Evolutionary conservation across 805 yeast species (phyloP).

Genomic region (Kodamaea sagamina): DNA sequence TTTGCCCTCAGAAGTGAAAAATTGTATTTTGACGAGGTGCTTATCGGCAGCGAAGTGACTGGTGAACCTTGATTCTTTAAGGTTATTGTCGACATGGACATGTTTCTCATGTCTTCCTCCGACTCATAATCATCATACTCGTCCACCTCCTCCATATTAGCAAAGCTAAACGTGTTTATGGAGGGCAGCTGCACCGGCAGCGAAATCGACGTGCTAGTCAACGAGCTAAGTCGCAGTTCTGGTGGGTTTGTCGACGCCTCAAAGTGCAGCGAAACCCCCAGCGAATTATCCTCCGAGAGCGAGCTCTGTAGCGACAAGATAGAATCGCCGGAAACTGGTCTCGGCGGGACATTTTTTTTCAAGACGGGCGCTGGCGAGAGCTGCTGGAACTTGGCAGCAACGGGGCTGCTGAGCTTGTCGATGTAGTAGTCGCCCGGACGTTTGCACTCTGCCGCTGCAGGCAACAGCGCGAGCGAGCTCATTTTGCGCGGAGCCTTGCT

Average conservation of each 20-base stretch:
- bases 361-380: background rate
- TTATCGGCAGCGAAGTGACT: slow-evolving; percentile 6
- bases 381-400: slow-evolving; percentile 14
- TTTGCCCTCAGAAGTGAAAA: slow-evolving; percentile 32
- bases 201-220: slow-evolving; percentile 28
- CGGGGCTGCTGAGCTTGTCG: slow-evolving; percentile 23
- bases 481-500: slow-evolving; percentile 8
- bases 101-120: slow-evolving; percentile 10
- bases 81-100: slow-evolving; percentile 16
- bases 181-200: slow-evolving; percentile 12
- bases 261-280: slow-evolving; percentile 32
- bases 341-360: background rate
- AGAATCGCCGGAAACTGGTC: slow-evolving; percentile 39
- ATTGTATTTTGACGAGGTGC: slow-evolving; percentile 13
- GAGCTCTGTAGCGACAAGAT: slow-evolving; percentile 33
- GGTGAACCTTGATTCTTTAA: slow-evolving; percentile 9
- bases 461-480: slow-evolving; percentile 9
- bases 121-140: slow-evolving; percentile 13
- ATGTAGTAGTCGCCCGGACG: slow-evolving; percentile 46
- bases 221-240: slow-evolving; percentile 41
- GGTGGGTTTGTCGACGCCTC: slow-evolving; percentile 1
- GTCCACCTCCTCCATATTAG: slow-evolving; percentile 9
- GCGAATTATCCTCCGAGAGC: slow-evolving; percentile 37
- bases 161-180: slow-evolving; percentile 9
- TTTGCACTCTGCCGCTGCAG: slow-evolving; percentile 17